phyloP scores from a whole-genome alignment of 2,329 filamentous ascomycete species.

The Cercospora sp. region DNA sequence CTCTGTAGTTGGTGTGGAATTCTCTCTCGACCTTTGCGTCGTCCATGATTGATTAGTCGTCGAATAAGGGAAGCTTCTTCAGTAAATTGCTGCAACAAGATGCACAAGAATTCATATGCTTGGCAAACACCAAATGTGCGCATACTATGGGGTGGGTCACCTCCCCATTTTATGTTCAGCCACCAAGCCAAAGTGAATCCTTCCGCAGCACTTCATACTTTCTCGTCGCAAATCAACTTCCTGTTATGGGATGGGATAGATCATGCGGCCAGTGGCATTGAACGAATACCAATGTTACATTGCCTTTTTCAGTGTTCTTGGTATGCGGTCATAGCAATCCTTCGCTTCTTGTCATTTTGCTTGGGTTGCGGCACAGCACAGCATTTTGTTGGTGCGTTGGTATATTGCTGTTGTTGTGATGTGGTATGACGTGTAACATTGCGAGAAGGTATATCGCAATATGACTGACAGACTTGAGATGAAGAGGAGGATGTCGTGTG shows the following conservation, averaged over 20 bases:
- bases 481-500: neutral
- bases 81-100: neutral
- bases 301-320: neutral
- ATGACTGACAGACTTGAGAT: neutral
- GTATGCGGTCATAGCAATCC: neutral
- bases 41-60: neutral
- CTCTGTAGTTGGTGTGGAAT: neutral
- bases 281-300: neutral
- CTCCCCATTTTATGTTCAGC: neutral
- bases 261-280: neutral
- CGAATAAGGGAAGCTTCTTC: neutral
- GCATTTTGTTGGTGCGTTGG: neutral
- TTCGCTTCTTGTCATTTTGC: neutral
- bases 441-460: neutral
- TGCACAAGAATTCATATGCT: neutral
- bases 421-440: neutral
- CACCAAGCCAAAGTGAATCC: neutral
- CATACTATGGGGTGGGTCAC: neutral
- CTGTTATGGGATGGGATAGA: neutral
- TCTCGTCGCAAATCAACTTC: neutral
- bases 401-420: neutral
- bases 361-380: conserved; percentile 1
- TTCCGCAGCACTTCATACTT: neutral
- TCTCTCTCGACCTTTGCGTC: neutral
- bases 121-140: neutral